Evolutionary conservation across 106 monocot genomes (phyloP).

Genomic region (Hemerocallis citrina): DNA sequence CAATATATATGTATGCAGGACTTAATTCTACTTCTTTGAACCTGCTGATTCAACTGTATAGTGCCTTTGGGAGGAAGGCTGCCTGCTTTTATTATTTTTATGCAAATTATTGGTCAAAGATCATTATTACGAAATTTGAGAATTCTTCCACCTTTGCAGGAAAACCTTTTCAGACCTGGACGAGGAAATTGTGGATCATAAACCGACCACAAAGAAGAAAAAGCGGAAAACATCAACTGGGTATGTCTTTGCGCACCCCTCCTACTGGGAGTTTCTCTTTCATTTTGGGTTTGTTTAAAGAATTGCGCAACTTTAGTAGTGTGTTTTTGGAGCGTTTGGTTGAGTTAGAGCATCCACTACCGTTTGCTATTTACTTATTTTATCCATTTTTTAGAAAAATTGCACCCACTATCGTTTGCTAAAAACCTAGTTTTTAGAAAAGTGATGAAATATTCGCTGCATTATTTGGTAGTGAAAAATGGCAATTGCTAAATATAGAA

Average conservation of each 20-base stretch:
- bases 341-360: no score
- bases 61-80: neutral
- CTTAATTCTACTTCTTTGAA: neutral
- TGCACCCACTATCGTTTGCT: no score
- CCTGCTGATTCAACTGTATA: constrained; percentile 1
- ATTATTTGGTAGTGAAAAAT: no score
- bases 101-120: neutral
- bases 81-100: neutral
- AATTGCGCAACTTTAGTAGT: no score
- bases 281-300: no score
- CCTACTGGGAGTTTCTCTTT: neutral
- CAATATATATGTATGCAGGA: no score
- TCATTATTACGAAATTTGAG: neutral
- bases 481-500: no score
- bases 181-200: constrained; percentile 34
- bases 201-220: constrained; percentile 39
- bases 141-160: constrained; percentile 20
- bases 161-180: constrained; percentile 66
- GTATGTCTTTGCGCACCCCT: neutral
- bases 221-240: constrained; percentile 24
- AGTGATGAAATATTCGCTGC: no score
- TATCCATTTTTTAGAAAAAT: no score
- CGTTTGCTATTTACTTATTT: no score
- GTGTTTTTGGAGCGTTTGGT: no score
- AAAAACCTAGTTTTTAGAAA: no score